These are phyloP conservation scores for Leccinum angustisporum DNA, from an alignment of 1,284 basidiomycete species.

Conservation along the genomic window DNA sequence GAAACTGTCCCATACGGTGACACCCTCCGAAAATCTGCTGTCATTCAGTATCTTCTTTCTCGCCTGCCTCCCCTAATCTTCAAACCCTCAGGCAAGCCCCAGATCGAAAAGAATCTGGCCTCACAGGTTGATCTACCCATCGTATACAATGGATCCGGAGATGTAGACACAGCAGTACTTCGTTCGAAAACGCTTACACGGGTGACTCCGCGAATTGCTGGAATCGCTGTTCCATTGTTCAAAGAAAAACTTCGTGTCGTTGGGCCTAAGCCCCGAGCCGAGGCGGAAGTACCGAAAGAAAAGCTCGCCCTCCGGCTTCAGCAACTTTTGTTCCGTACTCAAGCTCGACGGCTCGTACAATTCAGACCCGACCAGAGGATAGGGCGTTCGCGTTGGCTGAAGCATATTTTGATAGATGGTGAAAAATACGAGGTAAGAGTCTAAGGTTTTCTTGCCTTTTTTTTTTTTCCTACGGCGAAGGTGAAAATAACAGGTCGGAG, in stretches of 20 bases:
- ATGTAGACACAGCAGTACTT: constrained; percentile 55
- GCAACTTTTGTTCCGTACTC: constrained; percentile 23
- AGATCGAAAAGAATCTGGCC: background rate
- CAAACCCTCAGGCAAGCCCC: constrained; percentile 7
- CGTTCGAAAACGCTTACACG: constrained; percentile 45
- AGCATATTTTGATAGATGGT: constrained; percentile 31
- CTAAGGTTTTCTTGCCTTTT: constrained; percentile 23
- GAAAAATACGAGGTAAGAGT: constrained; percentile 27
- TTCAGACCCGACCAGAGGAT: constrained; percentile 31
- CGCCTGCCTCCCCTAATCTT: constrained; percentile 16
- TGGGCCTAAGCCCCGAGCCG: constrained; percentile 39
- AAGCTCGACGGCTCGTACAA: constrained; percentile 16
- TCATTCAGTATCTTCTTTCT: constrained; percentile 24
- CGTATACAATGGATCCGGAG: constrained; percentile 32
- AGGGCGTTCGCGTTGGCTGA: constrained; percentile 27
- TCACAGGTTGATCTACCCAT: background rate
- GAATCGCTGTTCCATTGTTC: constrained; percentile 50
- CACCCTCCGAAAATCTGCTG: constrained; percentile 19
- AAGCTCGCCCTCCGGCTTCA: constrained; percentile 20
- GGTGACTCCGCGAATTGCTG: constrained; percentile 57
- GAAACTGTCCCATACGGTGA: constrained; percentile 25
- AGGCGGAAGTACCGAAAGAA: constrained; percentile 14
- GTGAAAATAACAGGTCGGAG: constrained; percentile 47
- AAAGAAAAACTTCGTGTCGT: constrained; percentile 52
- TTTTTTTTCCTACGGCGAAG: constrained; percentile 12